Evolutionary conservation across 139 green algal species (phyloP).

Genomic region (Chlorella ohadii): DNA sequence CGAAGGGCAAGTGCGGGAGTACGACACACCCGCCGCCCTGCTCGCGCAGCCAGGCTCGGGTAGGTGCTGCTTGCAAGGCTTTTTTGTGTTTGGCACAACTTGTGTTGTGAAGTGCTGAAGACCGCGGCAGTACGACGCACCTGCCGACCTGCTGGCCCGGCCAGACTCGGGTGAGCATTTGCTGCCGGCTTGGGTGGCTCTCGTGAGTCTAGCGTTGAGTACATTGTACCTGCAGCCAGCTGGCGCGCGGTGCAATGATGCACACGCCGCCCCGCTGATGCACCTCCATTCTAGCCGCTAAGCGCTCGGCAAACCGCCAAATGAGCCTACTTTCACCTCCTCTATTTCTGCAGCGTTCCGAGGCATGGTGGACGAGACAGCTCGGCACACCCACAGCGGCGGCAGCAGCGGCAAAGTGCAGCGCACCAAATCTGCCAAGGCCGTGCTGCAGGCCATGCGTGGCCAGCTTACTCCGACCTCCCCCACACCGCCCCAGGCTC

Average conservation of each 20-base stretch:
- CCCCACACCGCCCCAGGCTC: no score
- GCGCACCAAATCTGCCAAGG: neutral
- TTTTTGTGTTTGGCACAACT: neutral
- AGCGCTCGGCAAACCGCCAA: no score
- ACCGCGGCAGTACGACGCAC: neutral
- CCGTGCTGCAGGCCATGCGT: neutral
- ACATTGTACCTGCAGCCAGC: neutral
- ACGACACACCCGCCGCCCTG: slow-evolving; percentile 24
- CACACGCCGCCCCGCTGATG: slow-evolving; percentile 15
- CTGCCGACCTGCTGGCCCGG: neutral
- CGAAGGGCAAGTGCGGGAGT: slow-evolving; percentile 27
- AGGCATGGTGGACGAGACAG: slow-evolving; percentile 38
- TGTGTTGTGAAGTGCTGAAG: neutral
- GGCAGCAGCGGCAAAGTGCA: slow-evolving; percentile 10
- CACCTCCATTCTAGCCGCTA: neutral
- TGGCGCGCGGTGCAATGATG: no score
- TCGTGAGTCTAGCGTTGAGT: neutral
- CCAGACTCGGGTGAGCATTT: neutral
- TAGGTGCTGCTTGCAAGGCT: neutral
- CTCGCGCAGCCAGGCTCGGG: slow-evolving; percentile 20
- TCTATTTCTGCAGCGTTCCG: slow-evolving; percentile 33
- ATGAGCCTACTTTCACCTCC: neutral
- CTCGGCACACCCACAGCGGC: neutral
- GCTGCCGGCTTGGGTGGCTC: no score
- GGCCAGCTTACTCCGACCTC: neutral